Evolutionary conservation across 1,139 yeast genomes (phyloP).

Genomic region (Candida labiduridarum): DNA sequence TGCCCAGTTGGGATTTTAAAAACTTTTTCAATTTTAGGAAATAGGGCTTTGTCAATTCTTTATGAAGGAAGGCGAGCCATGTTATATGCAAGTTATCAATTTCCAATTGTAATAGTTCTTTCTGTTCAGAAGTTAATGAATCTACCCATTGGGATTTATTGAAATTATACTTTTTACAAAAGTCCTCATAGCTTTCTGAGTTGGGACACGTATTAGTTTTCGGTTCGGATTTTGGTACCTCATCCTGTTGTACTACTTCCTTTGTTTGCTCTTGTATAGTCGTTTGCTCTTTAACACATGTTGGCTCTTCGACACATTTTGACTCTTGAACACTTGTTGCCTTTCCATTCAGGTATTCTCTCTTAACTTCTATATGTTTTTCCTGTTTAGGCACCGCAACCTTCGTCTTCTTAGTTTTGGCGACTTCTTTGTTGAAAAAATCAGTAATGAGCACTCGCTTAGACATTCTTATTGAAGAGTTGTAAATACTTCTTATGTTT

Average conservation of each 20-base stretch:
- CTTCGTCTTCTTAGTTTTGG: constrained; percentile 1
- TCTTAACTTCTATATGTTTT: not conserved
- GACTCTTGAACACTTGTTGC: not conserved
- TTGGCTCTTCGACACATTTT: too few species aligned
- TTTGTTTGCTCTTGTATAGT: not conserved
- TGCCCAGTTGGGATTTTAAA: constrained; percentile 38
- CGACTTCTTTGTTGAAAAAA: constrained; percentile 12
- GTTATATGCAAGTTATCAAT: constrained; percentile 67
- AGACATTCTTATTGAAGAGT: constrained; percentile 8
- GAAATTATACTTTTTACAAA: constrained; percentile 31
- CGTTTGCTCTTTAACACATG: not conserved
- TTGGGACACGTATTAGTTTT: not conserved
- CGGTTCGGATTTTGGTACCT: not conserved
- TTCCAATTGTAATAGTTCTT: constrained; percentile 64
- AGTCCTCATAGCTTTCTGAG: constrained; percentile 13
- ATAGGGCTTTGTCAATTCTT: constrained; percentile 83
- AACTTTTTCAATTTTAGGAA: constrained; percentile 73
- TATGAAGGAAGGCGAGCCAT: constrained; percentile 73
- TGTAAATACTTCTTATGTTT: not conserved
- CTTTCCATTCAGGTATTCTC: not conserved
- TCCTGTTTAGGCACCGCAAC: not conserved
- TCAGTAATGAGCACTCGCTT: constrained; percentile 17
- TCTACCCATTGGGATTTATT: constrained; percentile 58
- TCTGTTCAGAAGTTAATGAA: constrained; percentile 54
- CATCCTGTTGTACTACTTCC: not conserved